Conservation (phyloP, 2,329 filamentous ascomycete genomes). For the Leptographium radiaticola region DNA sequence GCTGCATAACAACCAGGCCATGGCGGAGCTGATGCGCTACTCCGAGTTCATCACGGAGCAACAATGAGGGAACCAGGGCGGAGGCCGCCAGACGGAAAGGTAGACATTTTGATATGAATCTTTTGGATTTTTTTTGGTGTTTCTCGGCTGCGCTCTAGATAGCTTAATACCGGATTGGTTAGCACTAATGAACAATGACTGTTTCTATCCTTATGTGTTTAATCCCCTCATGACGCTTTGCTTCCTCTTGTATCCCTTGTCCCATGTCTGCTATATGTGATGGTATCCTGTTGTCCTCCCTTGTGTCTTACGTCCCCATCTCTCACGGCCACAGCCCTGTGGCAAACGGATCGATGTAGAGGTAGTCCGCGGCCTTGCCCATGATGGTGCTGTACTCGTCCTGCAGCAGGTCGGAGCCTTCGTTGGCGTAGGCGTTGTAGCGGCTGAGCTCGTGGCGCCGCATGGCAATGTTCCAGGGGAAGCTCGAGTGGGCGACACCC, state of each 20-base stretch:
- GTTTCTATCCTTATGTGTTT: too few species aligned
- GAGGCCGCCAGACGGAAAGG: too few species aligned
- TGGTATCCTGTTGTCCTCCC: too few species aligned
- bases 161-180: too few species aligned
- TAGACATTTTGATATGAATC: too few species aligned
- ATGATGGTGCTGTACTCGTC: slow-evolving; percentile 21
- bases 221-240: too few species aligned
- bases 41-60: background rate
- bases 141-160: too few species aligned
- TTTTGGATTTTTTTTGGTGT: too few species aligned
- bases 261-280: too few species aligned
- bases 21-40: background rate
- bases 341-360: slow-evolving; percentile 18
- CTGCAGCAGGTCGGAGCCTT: slow-evolving; percentile 17
- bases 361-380: slow-evolving; percentile 19
- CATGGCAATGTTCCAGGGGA: slow-evolving; percentile 20
- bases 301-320: too few species aligned
- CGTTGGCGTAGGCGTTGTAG: slow-evolving; percentile 15
- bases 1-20: background rate
- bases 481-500: slow-evolving; percentile 21
- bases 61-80: background rate
- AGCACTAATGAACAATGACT: too few species aligned
- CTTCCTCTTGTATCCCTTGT: too few species aligned
- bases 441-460: slow-evolving; percentile 20
- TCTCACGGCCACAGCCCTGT: slow-evolving; percentile 17